Evolutionary conservation across 106 monocot genomes (phyloP), one percentile per base, ranked within the genome.

Genomic region (Gastrodia elata): DNA sequence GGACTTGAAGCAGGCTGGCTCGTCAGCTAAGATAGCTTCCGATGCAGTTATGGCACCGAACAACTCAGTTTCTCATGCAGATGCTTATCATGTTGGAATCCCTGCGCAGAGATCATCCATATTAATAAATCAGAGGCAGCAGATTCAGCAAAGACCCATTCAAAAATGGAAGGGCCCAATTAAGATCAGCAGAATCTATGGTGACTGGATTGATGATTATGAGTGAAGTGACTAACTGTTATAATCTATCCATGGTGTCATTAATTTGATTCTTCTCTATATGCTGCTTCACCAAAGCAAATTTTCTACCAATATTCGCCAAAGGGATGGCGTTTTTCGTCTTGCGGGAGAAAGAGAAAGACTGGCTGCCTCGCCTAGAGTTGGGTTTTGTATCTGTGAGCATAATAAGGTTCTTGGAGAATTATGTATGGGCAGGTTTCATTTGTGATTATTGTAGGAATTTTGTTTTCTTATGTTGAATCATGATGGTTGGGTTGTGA

Each of bases 181-280:
- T 59, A 91, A 89, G 80, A 98, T 98, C 70, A 98, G 88, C 73
- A 79, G 81, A 40, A 93, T 98, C 41, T 98, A 98, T 68, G 98
- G 93, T 42, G 98, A 98, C 42, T 98, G 98, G 98, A 93, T 98
- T 25, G 86, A 93, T 33, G 97, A 98, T n/a, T 78, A 46, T 68
- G 96, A 92, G 57, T 94, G 82, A 37, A 52, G n/a, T n/a, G n/a
- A n/a, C n/a, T n/a, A n/a, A n/a, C n/a, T n/a, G n/a, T n/a, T n/a
- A n/a, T n/a, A n/a, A n/a, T n/a, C n/a, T n/a, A n/a, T n/a, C n/a
- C n/a, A n/a, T n/a, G n/a, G n/a, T n/a, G n/a, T n/a, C n/a, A n/a
- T n/a, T n/a, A n/a, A n/a, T n/a, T n/a, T n/a, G n/a, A n/a, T n/a
- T n/a, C n/a, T n/a, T n/a, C n/a, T n/a, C n/a, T n/a, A n/a, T n/a